Conservation (phyloP, 371 early-diverging fungal genomes). For the Mucor piriformis region DNA sequence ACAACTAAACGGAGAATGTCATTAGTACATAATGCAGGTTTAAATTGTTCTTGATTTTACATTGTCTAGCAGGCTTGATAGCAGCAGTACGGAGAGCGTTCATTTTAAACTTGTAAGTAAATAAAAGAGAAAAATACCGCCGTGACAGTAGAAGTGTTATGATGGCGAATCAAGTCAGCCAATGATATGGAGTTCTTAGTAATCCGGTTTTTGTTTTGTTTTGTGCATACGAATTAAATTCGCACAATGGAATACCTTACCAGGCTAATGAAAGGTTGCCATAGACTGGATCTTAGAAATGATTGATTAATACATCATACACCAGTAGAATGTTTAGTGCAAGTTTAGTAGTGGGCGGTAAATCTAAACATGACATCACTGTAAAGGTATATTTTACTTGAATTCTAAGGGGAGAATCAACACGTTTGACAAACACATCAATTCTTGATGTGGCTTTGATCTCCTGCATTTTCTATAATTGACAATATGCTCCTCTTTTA, state of each 20-base stretch:
- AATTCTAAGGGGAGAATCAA: background rate
- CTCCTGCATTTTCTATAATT: constrained; percentile 3
- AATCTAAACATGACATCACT: background rate
- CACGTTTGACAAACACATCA: constrained; percentile 1
- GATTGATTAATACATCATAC: too few species aligned
- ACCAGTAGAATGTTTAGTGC: too few species aligned
- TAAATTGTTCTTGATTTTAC: background rate
- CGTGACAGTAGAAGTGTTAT: background rate
- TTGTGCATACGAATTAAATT: too few species aligned
- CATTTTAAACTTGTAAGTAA: constrained; percentile 5
- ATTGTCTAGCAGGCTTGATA: constrained; percentile 16
- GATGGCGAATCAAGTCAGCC: background rate
- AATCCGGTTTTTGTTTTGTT: too few species aligned
- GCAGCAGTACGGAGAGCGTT: constrained; percentile 26
- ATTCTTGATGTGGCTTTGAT: background rate
- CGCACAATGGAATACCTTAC: too few species aligned
- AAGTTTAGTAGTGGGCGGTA: background rate
- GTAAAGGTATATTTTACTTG: background rate
- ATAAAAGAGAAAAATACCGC: constrained; percentile 7
- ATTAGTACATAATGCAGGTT: background rate
- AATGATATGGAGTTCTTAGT: too few species aligned
- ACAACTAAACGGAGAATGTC: background rate
- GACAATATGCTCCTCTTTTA: constrained; percentile 4
- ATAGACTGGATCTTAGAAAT: too few species aligned
- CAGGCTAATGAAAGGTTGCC: too few species aligned